Evolutionary conservation across 345 rosid genomes (phyloP).

Genomic region (Brassica juncea): DNA sequence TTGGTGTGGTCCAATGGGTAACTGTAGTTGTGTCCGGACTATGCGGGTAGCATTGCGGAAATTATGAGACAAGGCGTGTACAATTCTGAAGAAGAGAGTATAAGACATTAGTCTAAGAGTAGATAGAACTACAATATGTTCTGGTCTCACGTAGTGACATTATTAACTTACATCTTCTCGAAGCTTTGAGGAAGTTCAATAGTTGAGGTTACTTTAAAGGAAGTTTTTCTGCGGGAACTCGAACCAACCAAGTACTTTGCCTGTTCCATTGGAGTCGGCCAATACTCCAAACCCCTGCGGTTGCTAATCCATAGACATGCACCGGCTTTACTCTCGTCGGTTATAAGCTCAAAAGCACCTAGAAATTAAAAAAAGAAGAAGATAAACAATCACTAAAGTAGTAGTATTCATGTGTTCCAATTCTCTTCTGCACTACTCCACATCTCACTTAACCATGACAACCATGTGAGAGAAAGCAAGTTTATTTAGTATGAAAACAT

Average conservation of each 20-base stretch:
- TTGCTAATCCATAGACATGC: slow-evolving; percentile 89
- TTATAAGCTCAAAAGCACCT: slow-evolving; percentile 95
- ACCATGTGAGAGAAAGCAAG: not conserved
- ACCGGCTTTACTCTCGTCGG: slow-evolving; percentile 77
- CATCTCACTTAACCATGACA: not conserved
- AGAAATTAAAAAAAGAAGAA: not conserved
- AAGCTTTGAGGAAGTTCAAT: slow-evolving; percentile 71
- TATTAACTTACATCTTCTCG: slow-evolving; percentile 75
- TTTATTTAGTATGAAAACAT: not conserved
- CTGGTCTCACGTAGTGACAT: slow-evolving; percentile 10
- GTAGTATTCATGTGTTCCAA: not conserved
- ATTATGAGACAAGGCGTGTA: slow-evolving; percentile 80
- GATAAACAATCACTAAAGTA: not conserved
- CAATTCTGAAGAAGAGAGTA: slow-evolving; percentile 60
- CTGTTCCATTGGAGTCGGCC: slow-evolving; percentile 78
- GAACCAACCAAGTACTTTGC: slow-evolving; percentile 64
- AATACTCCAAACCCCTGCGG: slow-evolving; percentile 88
- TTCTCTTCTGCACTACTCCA: not conserved
- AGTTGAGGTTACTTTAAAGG: slow-evolving; percentile 44
- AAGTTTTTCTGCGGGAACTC: slow-evolving; percentile 43
- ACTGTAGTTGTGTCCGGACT: slow-evolving; percentile 49
- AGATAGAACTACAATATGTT: slow-evolving; percentile 2
- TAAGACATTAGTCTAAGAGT: slow-evolving; percentile 2
- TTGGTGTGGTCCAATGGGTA: slow-evolving; percentile 72
- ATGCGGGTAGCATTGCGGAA: slow-evolving; percentile 81